Base-by-base conservation (phyloP, 176 grass and related monocot genomes). In the Pontederia crassipes region DNA sequence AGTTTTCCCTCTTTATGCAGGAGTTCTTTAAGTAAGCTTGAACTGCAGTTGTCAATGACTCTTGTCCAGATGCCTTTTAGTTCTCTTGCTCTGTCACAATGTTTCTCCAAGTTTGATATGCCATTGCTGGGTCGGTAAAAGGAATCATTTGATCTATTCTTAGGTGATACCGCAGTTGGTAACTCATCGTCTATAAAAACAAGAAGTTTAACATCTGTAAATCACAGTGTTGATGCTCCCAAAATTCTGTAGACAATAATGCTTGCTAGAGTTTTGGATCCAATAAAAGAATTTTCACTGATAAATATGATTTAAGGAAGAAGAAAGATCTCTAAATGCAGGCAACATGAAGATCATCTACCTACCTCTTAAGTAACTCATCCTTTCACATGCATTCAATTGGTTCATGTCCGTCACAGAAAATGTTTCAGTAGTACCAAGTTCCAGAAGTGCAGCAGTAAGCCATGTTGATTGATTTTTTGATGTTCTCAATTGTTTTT, bases 381-480 rank as follows among this genome's bases (percentile, higher is more conserved):
- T 72, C 57, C 76, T 66, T 61, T 81, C 69, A 73, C 81, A 76
- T 65, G 80, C 79, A 68, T 70, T 76, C 61, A 74, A 83, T 68
- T 68, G 72, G 67, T 69, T 75, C 29, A 78, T 76, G 57, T 82
- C 74, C 45, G 71, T 78, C 32, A 72, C 65, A 62, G 53, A 68
- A 67, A 77, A 79, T 17, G 86, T 72, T 55, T 95, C 91, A 66
- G 78, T 79, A 65, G 75, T 87, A 72, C 90, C 90, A 66, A 95
- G 90, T 74, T 97, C 81, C 71, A 97, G 83, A 67, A 97, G 76
- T 11, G 92, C 92, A 45, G 92, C 87, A 45, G 87, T 97, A 57
- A 91, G 84, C 92, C 92, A 97, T 54, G 92, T 97, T 57, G 87
- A 85, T 65, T 86, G 83, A 64, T 91, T 87, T 58, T 85, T 91